Base-by-base conservation (phyloP, 2,329 filamentous ascomycete genomes). In the Fusarium continuum region DNA sequence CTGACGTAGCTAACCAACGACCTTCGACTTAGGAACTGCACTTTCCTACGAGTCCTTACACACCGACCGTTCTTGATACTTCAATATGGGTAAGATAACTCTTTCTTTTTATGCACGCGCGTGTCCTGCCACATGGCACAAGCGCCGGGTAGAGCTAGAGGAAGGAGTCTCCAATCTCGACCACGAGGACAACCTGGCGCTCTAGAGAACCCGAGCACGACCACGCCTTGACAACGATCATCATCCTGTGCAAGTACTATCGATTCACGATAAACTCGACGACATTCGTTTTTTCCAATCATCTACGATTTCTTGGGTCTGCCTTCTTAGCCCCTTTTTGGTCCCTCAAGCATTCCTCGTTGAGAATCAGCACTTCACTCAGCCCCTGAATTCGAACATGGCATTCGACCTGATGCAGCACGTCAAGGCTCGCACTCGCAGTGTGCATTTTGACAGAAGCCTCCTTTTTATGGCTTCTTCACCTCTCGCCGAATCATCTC, bases 261-360 rank as follows among this genome's bases (percentile, higher is more conserved):
- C 69, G 69, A 61, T 46, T 55, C 64, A 66, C 72, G 61, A 76
- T 74, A 75, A 60, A 16, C 64, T 58, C 68, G 64, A 70, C 69
- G 67, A 69, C 72, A 73, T 77, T 74, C 75, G 74, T 77, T 79
- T 66, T 51, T 58, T n/a, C n/a, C 69, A 31, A 68, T 68, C 74
- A 80, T 82, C 73, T 82, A 81, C 76, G 67, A 69, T 78, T 80
- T 81, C 74, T 81, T 80, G 76, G 79, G 74, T 77, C 71, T 65
- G 28, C 62, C 60, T 55, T 66, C 72, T 75, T 73, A 73, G 73
- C 68, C 69, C 67, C 61, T 72, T 75, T 75, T 76, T 74, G 70
- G 70, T 70, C 68, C 65, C 52, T 55, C 51, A 61, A 72, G 48
- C 63, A 67, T 72, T 67, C 57, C 63, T 64, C 61, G 59, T 54